Conservation (phyloP, 164 flowering plant species). For the Nymphaea colorata region DNA sequence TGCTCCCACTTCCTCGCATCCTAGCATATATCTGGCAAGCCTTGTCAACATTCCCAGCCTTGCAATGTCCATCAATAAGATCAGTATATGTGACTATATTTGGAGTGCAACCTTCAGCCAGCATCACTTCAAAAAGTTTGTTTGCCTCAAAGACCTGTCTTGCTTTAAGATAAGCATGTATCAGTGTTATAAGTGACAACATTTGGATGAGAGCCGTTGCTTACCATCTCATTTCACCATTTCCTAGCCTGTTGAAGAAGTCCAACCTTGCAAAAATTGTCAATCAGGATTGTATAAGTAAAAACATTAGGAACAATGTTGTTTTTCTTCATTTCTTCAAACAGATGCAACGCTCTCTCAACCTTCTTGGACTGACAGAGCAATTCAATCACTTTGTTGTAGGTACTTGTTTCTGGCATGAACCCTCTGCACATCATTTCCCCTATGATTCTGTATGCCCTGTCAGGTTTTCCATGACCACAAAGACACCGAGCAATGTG, state of each 20-base stretch:
- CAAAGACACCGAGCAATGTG: conserved; percentile 71
- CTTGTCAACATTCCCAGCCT: conserved; percentile 54
- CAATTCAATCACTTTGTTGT: conserved; percentile 59
- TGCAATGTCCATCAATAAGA: conserved; percentile 81
- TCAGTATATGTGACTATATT: conserved; percentile 74
- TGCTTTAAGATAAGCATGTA: conserved; percentile 83
- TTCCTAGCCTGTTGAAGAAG: conserved; percentile 68
- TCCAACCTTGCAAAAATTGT: conserved; percentile 79
- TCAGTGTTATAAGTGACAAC: conserved; percentile 85
- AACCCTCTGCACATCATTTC: conserved; percentile 90
- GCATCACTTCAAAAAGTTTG: conserved; percentile 66
- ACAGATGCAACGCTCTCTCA: conserved; percentile 61
- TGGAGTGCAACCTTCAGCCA: conserved; percentile 54
- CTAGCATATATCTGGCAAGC: conserved; percentile 69
- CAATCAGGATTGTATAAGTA: conserved; percentile 69
- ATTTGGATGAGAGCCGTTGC: conserved; percentile 68
- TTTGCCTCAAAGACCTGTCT: conserved; percentile 46
- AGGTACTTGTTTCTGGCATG: conserved; percentile 64
- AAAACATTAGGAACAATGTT: conserved; percentile 69
- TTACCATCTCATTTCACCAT: conserved; percentile 69
- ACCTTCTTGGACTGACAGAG: conserved; percentile 63
- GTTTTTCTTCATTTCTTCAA: conserved; percentile 68
- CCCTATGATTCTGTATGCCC: conserved; percentile 47
- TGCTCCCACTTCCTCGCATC: conserved; percentile 36
- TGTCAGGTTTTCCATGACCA: conserved; percentile 60